Base-by-base conservation (phyloP, 108 stramenopile species). In the Skeletonema marinoi region DNA sequence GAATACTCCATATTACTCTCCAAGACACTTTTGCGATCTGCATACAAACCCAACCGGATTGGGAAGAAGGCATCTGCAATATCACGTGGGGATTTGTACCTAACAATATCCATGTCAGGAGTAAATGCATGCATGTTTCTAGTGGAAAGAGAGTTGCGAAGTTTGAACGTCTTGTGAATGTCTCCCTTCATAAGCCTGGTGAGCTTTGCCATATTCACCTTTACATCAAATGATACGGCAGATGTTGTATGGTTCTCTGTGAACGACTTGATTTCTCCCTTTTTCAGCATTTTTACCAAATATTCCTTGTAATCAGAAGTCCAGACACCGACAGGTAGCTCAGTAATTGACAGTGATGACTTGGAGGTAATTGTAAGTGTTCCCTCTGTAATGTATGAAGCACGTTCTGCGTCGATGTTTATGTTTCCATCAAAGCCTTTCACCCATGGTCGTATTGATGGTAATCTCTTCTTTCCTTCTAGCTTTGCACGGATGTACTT, bases 121-220 rank as follows among this genome's bases (percentile, higher is more conserved):
- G 92, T 88, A 75, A 96, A 96, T 6, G 94, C 90, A 85, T 98
- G 89, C 98, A 98, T 98, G 75, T 98, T 98, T 16, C 90, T 86
- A 13, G 86, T 85, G 8, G 68, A 79, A 6, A 96, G 68, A 30
- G 68, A 77, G 30, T 88, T 82, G 16, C 71, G 79, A 12, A 97
- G 86, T 56, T 85, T 90, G 66, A 97, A 92, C 5, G 66, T 50
- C 65, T 90, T 88, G 64, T 88, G 82, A 14, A 93, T 80, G 9
- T 84, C 88, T 25, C 33, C 51, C 29, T 89, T 70, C 19, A 56
- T 32, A 70, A 91, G 69, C 58, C 88, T 60, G 29, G 66, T 39
- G 9, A 93, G 80, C 68, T 92, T 76, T 11, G 76, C 82, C 6
- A 78, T 66, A 30, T 89, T 85, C 25, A 92, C 25, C 39, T 78